Conservation (phyloP, 208 protist species). For the Wallacemonas sp. region DNA sequence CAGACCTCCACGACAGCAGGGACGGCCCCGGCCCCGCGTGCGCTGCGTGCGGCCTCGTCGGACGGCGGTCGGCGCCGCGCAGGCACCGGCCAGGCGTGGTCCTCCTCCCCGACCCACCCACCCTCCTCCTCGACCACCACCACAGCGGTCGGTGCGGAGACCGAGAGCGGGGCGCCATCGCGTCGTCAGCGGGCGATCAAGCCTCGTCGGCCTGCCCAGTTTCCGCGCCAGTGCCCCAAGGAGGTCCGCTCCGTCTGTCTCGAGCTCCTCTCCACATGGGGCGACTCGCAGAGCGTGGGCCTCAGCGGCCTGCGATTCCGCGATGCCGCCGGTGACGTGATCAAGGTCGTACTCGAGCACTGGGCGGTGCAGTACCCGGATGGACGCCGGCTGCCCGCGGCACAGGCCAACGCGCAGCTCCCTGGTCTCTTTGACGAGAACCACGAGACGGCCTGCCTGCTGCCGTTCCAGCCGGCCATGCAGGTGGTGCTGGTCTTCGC, state of each 20-base stretch:
- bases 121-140: background rate
- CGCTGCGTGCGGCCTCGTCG: constrained; percentile 2
- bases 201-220: constrained; percentile 10
- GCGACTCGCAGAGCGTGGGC: constrained; percentile 51
- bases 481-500: constrained; percentile 62
- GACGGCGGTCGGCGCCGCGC: background rate
- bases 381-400: constrained; percentile 9
- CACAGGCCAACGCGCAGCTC: constrained; percentile 7
- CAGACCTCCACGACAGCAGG: too few species aligned
- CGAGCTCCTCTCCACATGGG: constrained; percentile 71
- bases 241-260: constrained; percentile 50
- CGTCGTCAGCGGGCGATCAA: constrained; percentile 11
- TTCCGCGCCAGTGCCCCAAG: constrained; percentile 27
- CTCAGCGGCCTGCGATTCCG: constrained; percentile 65
- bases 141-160: background rate
- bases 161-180: background rate
- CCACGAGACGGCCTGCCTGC: constrained; percentile 34
- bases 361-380: constrained; percentile 53
- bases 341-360: constrained; percentile 26
- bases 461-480: constrained; percentile 56
- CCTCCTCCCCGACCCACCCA: background rate
- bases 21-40: too few species aligned
- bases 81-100: background rate
- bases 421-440: constrained; percentile 49
- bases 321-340: constrained; percentile 42